Base-by-base conservation (phyloP, 2,329 filamentous ascomycete species). In the Ascochyta clinopodiicola region DNA sequence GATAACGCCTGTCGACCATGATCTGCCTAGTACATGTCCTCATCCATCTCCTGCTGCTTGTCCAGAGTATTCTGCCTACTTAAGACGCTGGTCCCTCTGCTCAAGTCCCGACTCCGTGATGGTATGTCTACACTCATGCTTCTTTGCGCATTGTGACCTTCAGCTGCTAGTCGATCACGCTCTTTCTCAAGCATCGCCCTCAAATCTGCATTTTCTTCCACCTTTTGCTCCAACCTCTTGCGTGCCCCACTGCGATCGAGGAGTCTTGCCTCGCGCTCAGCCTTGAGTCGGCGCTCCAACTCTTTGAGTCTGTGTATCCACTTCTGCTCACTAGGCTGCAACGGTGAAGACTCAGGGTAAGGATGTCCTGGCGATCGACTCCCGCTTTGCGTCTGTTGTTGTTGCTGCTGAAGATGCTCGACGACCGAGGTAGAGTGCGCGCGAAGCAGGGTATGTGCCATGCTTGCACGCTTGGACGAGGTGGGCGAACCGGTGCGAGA, bases 231-330 rank as follows among this genome's bases (percentile, higher is more conserved):
- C 0, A 96, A 78, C 47, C 94, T 81, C 78, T 92, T 89, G 50
- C 91, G 81, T 25, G 94, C 94, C 22, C 92, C 92, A 43, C 85
- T 89, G 3, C 95, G 86, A 77, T 99, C 95, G 54, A 96, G 80
- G 48, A 96, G 80, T 39, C 95, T 81, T 1, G 88, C 92, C 75
- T 98, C 95, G 13, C 95, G 81, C 78, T 99, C 95, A 40, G 90
- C 88, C 75, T 96, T 96, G 17, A 99, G 81, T 65, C 96, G 86
- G 62, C 88, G 84, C 80, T 99, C 95, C 64, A 98, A 80, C 71
- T 98, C 93, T 53, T 91, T 87, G 31, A 98, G 81, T 6, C 95
- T 81, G 60, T 96, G 85, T 61, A 96, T 87, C 91, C 92, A 96
- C 63, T 89, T 86, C 62, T 90, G 88, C 64, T 94, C 89, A 35